Conservation (phyloP, 208 protist species). For the Blastocrithidia nonstop region DNA sequence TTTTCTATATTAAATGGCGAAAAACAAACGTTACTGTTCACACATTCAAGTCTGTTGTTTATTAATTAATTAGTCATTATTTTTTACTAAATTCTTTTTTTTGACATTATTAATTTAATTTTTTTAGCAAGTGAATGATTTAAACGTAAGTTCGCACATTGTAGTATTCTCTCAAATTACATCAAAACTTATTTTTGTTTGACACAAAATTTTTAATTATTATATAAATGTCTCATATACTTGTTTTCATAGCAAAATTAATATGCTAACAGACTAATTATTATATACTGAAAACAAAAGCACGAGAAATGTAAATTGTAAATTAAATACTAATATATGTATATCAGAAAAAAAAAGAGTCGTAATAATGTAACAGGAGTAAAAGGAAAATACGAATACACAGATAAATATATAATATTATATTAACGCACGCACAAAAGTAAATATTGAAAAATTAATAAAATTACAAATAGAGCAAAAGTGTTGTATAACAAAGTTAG, state of each 20-base stretch:
- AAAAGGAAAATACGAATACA: not conserved
- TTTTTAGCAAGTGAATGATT: no score
- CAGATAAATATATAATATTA: not conserved
- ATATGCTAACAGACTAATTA: not conserved
- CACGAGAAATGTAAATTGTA: not conserved
- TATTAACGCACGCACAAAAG: not conserved
- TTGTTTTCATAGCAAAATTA: not conserved
- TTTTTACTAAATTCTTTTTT: no score
- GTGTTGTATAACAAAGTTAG: not conserved
- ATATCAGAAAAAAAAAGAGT: not conserved
- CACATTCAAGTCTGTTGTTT: no score
- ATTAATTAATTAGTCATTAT: no score
- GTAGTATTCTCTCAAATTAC: no score
- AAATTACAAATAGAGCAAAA: not conserved
- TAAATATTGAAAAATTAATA: constrained; percentile 3
- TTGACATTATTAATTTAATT: no score
- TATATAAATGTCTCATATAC: not conserved
- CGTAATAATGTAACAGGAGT: not conserved
- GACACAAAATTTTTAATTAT: not conserved
- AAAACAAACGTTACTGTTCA: no score
- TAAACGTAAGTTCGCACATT: no score
- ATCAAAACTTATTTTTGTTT: no score
- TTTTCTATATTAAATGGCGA: no score
- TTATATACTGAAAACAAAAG: not conserved
- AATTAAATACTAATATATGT: not conserved